Base-by-base conservation (phyloP, 345 rosid genomes). In the Anastatica hierochuntica region DNA sequence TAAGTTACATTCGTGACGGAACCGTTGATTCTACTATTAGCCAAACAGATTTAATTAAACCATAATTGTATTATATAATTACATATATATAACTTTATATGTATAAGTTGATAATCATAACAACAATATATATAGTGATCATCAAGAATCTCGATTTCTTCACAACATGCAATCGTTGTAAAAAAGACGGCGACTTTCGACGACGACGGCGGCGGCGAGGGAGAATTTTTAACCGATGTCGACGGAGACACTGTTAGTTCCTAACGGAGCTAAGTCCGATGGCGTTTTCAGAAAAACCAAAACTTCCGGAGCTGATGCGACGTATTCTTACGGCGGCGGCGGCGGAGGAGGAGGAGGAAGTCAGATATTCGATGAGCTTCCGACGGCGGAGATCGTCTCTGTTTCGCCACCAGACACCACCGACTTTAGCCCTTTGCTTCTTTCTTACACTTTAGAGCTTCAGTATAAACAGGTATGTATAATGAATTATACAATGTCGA, bases 351-450 rank as follows among this genome's bases (percentile, higher is more conserved):
- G 54, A 19, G 63, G 60, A 1, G 50, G 43, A 48, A 23, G 43
- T 44, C 38, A 59, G 37, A 74, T 87, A 37, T 87, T 90, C 56
- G 83, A 84, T 4, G 85, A 82, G 60, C 69, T 90, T 53, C 98
- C 96, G 0, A 66, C 14, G 20, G 92, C 92, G 12, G 66, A 71
- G 23, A 68, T 87, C 51, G 74, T 84, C 30, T 81, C 92, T 0
- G 96, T 90, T 17, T 82, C 84, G 8, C 64, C 68, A 65, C 85
- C 95, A 0, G 98, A 90, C 29, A 75, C 81, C 0, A 84, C 79
- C 13, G 98, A 90, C 64, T 70, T 82, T 58, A 87, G 96, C 34
- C 96, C 96, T 65, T 82, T 87, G 76, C 81, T 87, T 64, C 75
- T 87, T 40, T 87, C 96, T 56, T 90, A 82, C 72, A 74, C 81